These are phyloP conservation scores for Lentinula boryana DNA, from an alignment of 768 basidiomycete species.

Conservation along the genomic window DNA sequence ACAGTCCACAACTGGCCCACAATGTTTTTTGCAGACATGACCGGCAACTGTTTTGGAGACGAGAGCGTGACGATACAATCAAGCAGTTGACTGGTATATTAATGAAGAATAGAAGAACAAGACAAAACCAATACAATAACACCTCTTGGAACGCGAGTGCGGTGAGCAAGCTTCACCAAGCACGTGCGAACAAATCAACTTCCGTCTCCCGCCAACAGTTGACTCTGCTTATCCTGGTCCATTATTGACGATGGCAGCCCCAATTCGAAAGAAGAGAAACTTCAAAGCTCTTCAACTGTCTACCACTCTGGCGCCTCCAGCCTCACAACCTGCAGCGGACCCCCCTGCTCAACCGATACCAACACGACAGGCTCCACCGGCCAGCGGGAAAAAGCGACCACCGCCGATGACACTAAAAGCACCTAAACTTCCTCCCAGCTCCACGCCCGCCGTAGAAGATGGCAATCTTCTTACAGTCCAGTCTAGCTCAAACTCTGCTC, in stretches of 20 bases:
- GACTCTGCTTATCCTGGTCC: not conserved
- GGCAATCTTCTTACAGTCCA: conserved; percentile 43
- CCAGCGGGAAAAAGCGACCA: conserved; percentile 62
- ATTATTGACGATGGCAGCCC: conserved; percentile 37
- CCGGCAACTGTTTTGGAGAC: too few relatives aligned
- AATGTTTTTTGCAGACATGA: too few relatives aligned
- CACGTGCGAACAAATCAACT: not conserved
- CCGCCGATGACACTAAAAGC: conserved; percentile 81
- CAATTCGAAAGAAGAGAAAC: conserved; percentile 87
- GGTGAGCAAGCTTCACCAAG: not conserved
- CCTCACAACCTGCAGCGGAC: conserved; percentile 14
- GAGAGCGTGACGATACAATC: too few relatives aligned
- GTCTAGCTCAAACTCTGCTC: conserved; percentile 46
- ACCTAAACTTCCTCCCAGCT: conserved; percentile 49
- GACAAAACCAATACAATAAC: too few relatives aligned
- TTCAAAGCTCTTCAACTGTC: conserved; percentile 79
- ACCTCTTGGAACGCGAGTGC: too few relatives aligned
- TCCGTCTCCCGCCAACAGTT: not conserved
- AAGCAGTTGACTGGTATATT: too few relatives aligned
- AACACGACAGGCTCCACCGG: conserved; percentile 40
- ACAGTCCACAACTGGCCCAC: too few relatives aligned
- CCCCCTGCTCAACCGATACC: conserved; percentile 34
- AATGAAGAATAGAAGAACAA: too few relatives aligned
- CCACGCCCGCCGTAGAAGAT: conserved; percentile 25
- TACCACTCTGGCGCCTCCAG: conserved; percentile 12